Evolutionary conservation across 495 filamentous ascomycete species (phyloP), one percentile per base, ranked within the genome.

Genomic region (Trichoderma reesei): DNA sequence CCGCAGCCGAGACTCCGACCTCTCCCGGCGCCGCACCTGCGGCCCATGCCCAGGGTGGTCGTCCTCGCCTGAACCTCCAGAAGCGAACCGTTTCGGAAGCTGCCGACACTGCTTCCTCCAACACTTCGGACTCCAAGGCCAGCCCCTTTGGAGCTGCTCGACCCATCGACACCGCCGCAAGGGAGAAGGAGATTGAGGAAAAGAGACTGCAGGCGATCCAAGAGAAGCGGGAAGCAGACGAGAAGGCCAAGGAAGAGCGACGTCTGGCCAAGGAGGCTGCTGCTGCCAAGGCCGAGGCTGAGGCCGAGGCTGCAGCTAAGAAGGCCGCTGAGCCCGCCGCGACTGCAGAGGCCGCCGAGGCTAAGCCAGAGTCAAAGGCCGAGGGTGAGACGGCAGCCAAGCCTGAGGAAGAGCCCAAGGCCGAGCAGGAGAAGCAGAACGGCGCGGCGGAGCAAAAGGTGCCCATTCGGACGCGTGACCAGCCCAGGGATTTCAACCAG

Each of bases 121-220:
- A 80, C 10, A 66, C 75, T 31, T 69, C 68, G 33, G 90, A 92
- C 65, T 80, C 90, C 3, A 96, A 94, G 78, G 83, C 90, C 18
- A 97, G 86, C 75, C 90, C 90, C 33, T 98, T 98, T 74, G 94
- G 94, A 72, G 91, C 89, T 63, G 92, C 92, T 44, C 83, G 84
- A 60, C 92, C 92, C 11, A 95, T 95, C 66, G 91, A 97, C 75
- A 96, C 91, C 60, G 89, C 90, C 20, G 82, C 91, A 9, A 84
- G 88, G 59, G 93, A 96, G 77, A 88, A 85, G 63, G 88, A 96
- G 74, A 85, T 98, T 37, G 93, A 92, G 71, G 92, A 96, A 78
- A 92, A 89, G 79, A 85, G 88, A 65, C 79, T 88, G 69, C 78
- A 87, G 60, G 83, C 85, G 3, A 36, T 90, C 60, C 87, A 86